phyloP scores from a whole-genome alignment of 306 rosid species.

The Vigna radiata region DNA sequence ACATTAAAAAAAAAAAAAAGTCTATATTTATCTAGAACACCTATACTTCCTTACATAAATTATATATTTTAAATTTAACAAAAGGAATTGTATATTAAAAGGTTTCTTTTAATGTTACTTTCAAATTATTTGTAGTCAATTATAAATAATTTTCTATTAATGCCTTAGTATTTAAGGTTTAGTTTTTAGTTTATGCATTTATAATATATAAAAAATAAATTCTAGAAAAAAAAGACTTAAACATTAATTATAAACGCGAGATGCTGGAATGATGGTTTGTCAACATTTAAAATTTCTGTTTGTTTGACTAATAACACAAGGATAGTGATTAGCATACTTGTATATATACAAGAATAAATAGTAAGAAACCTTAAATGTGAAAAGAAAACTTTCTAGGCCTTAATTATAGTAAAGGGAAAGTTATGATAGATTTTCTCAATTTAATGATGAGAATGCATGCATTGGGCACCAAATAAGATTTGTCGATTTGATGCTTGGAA shows the following conservation, averaged over 20 bases:
- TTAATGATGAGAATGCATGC: constrained; percentile 18
- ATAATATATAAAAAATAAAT: too few species aligned
- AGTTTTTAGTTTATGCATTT: too few species aligned
- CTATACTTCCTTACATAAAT: too few species aligned
- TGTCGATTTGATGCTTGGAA: constrained; percentile 7
- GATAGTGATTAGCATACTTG: not conserved
- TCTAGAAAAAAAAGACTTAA: not conserved
- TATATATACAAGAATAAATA: not conserved
- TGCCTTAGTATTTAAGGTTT: too few species aligned
- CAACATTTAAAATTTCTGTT: not conserved
- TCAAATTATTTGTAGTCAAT: too few species aligned
- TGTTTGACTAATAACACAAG: not conserved
- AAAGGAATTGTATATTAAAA: too few species aligned
- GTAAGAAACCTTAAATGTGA: not conserved
- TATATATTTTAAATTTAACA: too few species aligned
- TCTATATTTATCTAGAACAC: too few species aligned
- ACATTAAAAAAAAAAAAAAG: too few species aligned
- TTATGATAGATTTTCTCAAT: not conserved
- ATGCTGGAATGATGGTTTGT: not conserved
- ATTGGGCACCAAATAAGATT: constrained; percentile 13
- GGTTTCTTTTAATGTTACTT: too few species aligned
- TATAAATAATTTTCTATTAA: too few species aligned
- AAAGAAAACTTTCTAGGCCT: not conserved
- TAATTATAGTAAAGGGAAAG: constrained; percentile 5
- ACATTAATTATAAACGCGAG: not conserved